These are phyloP conservation scores for Helichrysum umbraculigerum DNA, from an alignment of 129 eudicot genomes.

Conservation along the genomic window DNA sequence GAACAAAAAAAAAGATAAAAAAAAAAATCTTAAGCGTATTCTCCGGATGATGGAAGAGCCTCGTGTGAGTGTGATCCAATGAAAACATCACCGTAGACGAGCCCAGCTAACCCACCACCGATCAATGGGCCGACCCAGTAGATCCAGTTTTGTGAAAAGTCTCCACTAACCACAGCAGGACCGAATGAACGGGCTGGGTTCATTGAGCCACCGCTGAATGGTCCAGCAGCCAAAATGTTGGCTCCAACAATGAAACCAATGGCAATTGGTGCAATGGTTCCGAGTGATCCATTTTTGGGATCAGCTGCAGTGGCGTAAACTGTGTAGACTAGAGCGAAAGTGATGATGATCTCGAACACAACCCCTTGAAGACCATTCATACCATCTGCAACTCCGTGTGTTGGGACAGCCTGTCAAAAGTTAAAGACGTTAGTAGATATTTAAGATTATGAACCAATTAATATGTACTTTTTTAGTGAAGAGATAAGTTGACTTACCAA, in stretches of 20 bases:
- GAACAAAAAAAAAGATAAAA: not conserved
- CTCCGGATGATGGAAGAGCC: slow-evolving; percentile 44
- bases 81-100: slow-evolving; percentile 51
- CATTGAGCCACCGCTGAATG: slow-evolving; percentile 75
- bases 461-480: not conserved
- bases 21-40: slow-evolving; percentile 41
- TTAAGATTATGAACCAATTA: not conserved
- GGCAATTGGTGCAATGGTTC: slow-evolving; percentile 59
- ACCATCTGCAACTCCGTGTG: slow-evolving; percentile 59
- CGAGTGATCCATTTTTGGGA: slow-evolving; percentile 69
- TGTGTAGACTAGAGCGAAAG: slow-evolving; percentile 61
- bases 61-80: slow-evolving; percentile 51
- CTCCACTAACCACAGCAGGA: slow-evolving; percentile 60
- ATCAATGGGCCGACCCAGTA: slow-evolving; percentile 78
- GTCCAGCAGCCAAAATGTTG: slow-evolving; percentile 72
- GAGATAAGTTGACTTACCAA: slow-evolving; percentile 34
- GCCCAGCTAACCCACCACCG: slow-evolving; percentile 72
- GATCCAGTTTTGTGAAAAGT: slow-evolving; percentile 51
- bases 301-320: slow-evolving; percentile 68
- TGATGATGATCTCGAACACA: slow-evolving; percentile 59
- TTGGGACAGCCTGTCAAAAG: slow-evolving; percentile 50
- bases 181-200: slow-evolving; percentile 78
- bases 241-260: slow-evolving; percentile 76
- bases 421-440: not conserved
- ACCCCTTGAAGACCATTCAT: slow-evolving; percentile 49